Evolutionary conservation across 441 rosid genomes (phyloP).

Genomic region (Viola pubescens): DNA sequence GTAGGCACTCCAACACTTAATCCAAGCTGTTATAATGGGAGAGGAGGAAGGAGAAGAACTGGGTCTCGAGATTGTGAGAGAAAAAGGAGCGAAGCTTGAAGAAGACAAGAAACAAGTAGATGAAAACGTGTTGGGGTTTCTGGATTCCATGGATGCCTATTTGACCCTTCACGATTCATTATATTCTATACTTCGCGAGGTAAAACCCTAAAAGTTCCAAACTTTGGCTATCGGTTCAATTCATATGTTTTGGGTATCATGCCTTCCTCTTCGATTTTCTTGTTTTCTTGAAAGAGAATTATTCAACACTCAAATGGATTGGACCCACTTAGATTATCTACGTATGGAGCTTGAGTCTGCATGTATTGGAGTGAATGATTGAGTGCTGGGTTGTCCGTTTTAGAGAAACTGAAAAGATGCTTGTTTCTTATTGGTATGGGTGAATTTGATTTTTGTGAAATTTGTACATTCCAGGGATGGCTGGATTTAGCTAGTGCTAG

Average conservation of each 20-base stretch:
- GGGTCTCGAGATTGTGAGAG: constrained; percentile 20
- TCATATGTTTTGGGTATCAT: background rate
- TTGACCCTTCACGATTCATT: constrained; percentile 47
- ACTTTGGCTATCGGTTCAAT: background rate
- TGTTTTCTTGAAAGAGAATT: no score
- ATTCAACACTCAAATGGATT: no score
- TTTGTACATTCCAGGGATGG: constrained; percentile 59
- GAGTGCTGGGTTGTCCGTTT: no score
- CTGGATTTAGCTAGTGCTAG: constrained; percentile 81
- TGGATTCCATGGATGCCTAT: constrained; percentile 72
- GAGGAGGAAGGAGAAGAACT: constrained; percentile 19
- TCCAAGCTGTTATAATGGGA: background rate
- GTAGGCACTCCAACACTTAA: background rate
- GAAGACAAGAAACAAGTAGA: constrained; percentile 15
- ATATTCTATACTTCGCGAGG: constrained; percentile 71
- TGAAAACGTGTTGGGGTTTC: constrained; percentile 44
- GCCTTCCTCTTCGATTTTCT: background rate
- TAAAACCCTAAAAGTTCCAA: constrained; percentile 9
- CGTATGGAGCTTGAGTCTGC: no score
- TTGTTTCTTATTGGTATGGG: background rate
- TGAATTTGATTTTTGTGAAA: background rate
- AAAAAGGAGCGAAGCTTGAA: constrained; percentile 5
- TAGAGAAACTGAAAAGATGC: background rate
- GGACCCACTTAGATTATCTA: no score
- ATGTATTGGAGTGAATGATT: no score